These are phyloP conservation scores for Bassia scoparia DNA, from an alignment of 148 eudicot species.

Conservation along the genomic window DNA sequence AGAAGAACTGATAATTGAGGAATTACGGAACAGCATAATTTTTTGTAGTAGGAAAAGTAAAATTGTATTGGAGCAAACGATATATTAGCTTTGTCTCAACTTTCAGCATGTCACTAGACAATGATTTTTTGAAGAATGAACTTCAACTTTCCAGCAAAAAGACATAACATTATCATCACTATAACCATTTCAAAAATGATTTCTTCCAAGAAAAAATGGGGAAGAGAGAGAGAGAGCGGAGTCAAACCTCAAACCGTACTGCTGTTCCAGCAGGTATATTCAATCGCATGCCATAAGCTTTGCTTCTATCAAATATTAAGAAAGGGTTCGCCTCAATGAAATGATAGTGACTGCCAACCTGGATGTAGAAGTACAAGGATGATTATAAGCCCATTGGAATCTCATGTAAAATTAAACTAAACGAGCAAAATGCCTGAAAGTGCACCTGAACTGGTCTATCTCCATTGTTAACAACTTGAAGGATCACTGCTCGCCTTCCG, in stretches of 20 bases:
- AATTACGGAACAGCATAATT: background rate
- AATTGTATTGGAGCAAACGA: background rate
- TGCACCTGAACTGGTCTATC: conserved; percentile 90
- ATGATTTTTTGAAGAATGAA: background rate
- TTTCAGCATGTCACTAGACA: background rate
- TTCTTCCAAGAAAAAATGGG: background rate
- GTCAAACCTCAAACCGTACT: conserved; percentile 75
- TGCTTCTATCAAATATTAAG: conserved; percentile 75
- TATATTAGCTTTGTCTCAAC: background rate
- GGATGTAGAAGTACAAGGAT: conserved; percentile 22
- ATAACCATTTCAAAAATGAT: background rate
- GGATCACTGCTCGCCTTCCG: conserved; percentile 62
- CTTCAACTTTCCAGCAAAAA: conserved; percentile 9
- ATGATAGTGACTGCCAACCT: conserved; percentile 99
- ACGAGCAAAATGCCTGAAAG: background rate
- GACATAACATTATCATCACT: too few species aligned
- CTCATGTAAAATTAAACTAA: too few species aligned
- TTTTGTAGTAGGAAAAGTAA: background rate
- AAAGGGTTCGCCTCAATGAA: conserved; percentile 84
- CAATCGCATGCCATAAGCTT: conserved; percentile 88
- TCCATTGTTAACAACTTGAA: conserved; percentile 74
- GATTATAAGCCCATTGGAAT: background rate
- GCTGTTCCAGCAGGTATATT: conserved; percentile 97
- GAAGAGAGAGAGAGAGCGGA: conserved; percentile 3
- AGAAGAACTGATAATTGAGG: background rate